Conservation (phyloP, 2,329 filamentous ascomycete species). For the Kalmusia sp. region DNA sequence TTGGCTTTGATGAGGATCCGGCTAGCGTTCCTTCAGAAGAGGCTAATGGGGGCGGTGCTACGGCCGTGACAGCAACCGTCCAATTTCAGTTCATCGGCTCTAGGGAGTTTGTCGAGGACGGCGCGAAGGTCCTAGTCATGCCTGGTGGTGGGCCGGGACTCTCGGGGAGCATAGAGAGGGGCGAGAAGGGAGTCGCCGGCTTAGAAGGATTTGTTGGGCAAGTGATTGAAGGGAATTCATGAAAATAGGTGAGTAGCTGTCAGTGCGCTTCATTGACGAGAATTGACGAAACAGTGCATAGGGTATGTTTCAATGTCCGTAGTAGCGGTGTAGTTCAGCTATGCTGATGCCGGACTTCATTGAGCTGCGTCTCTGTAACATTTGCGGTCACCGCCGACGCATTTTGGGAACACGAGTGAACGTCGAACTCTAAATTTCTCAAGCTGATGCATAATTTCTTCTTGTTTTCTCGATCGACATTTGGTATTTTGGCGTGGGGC, state of each 20-base stretch:
- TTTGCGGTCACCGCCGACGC: too few relatives aligned
- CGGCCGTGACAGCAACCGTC: constrained; percentile 59
- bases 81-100: constrained; percentile 72
- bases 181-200: constrained; percentile 60
- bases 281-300: too few relatives aligned
- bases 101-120: constrained; percentile 76
- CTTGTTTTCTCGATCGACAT: too few relatives aligned
- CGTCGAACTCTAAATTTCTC: too few relatives aligned
- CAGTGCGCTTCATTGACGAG: too few relatives aligned
- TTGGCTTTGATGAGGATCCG: constrained; percentile 54
- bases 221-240: constrained; percentile 49
- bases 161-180: constrained; percentile 61
- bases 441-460: too few relatives aligned
- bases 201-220: constrained; percentile 76
- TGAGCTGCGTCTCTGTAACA: too few relatives aligned
- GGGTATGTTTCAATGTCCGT: too few relatives aligned
- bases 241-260: not conserved
- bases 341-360: too few relatives aligned
- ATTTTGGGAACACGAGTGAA: too few relatives aligned
- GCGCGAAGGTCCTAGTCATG: constrained; percentile 73
- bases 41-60: constrained; percentile 26
- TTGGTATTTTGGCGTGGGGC: too few relatives aligned
- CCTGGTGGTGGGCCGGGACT: constrained; percentile 71
- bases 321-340: too few relatives aligned
- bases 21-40: constrained; percentile 49